Base-by-base conservation (phyloP, 371 early-diverging fungal genomes). In the Mortierella sp. region DNA sequence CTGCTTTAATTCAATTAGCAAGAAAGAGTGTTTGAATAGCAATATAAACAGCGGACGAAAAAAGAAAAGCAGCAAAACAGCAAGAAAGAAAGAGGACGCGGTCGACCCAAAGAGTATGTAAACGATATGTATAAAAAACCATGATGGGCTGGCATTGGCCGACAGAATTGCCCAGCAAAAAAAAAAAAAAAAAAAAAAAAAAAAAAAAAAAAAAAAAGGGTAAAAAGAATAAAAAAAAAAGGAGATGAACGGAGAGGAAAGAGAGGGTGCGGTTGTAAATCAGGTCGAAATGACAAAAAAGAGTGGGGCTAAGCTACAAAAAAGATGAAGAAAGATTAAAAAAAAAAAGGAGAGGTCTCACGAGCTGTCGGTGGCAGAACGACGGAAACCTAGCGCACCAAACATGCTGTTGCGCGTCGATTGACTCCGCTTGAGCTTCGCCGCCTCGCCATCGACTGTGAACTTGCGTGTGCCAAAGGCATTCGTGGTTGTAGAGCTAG, bases 371-470 rank as follows among this genome's bases (percentile, higher is more conserved):
- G 47, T 60, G 48, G 60, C 45, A 5, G 60, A 60, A 21, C 60
- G 60, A 47, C 60, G 60, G 60, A 60, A 60, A 28, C 60, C 47
- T 16, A 60, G 60, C 19, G 46, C 46, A 3, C 60, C 60, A 60
- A 60, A 60, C 47, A 60, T 26, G 28, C 60, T 60, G 50, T 44
- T 46, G 28, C 60, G 60, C 19, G 60, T 60, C 23, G 60, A 60
- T 23, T 60, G 60, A 19, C 46, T 46, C 18, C 60, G 48, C 60
- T 60, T 60, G 16, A 60, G 60, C 60, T 60, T 60, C n/a, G 60
- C 46, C 4, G 51, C 53, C 29, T 57, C 57, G 15, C 57, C 57
- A 0, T 60, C 60, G 7, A 60, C 23, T 47, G 26, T 60, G 9
- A 60, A 60, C 60, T 60, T 60, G 60, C 60, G 60, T 16, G 60